Evolutionary conservation across 1,284 basidiomycete species (phyloP).

Genomic region (Ustilago cynodontis): DNA sequence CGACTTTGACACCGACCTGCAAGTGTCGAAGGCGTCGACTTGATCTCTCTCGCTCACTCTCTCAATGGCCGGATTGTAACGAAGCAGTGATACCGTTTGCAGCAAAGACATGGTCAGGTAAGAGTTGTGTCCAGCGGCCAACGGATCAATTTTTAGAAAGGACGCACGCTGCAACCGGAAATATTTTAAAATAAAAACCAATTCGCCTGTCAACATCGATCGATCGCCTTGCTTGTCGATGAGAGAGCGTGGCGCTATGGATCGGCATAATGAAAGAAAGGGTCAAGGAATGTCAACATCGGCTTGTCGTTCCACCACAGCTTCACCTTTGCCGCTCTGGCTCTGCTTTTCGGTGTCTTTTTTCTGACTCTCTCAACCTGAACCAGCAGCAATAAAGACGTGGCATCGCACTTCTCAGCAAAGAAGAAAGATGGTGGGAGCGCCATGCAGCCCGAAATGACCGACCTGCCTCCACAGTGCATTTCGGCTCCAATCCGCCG

Average conservation of each 20-base stretch:
- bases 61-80: not conserved
- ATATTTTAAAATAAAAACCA: not conserved
- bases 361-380: not conserved
- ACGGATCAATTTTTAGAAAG: slow-evolving; percentile 11
- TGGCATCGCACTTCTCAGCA: too few relatives aligned
- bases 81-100: not conserved
- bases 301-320: not conserved
- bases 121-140: slow-evolving; percentile 1
- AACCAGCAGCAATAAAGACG: too few relatives aligned
- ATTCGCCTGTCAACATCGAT: too few relatives aligned
- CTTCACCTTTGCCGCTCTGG: not conserved
- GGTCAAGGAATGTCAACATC: slow-evolving; percentile 5
- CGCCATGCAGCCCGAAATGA: not conserved
- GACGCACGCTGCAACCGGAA: not conserved
- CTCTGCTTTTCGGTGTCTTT: not conserved
- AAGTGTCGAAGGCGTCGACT: too few relatives aligned
- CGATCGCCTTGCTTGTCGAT: not conserved
- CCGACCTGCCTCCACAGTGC: not conserved
- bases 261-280: slow-evolving; percentile 4
- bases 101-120: not conserved
- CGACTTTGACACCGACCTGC: not conserved
- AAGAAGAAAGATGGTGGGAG: too few relatives aligned
- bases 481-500: slow-evolving; percentile 1
- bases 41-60: too few relatives aligned
- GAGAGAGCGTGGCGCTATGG: slow-evolving; percentile 9